Evolutionary conservation across 768 basidiomycete genomes (phyloP).

Genomic region (Termitomyces sp.): DNA sequence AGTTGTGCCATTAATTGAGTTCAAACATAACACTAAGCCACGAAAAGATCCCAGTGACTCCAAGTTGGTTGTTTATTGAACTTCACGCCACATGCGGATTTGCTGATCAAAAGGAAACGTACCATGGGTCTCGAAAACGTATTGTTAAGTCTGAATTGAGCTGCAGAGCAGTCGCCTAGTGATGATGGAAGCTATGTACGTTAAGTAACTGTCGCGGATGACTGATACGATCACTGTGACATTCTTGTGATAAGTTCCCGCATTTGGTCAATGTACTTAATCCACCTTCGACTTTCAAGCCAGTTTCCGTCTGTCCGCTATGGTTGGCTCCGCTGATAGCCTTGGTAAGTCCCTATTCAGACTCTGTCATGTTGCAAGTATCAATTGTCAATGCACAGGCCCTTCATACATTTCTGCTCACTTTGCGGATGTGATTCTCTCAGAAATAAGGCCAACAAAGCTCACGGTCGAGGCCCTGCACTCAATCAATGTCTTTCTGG

Average conservation of each 20-base stretch:
- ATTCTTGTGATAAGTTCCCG: neutral
- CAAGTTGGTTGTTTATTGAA: neutral
- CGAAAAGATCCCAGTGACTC: neutral
- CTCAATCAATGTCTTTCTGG: slow-evolving; percentile 74
- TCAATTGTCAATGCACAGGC: slow-evolving; percentile 25
- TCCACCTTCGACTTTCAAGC: neutral
- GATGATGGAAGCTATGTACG: neutral
- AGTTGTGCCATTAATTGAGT: too few species aligned
- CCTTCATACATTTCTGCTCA: slow-evolving; percentile 77
- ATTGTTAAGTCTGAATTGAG: neutral
- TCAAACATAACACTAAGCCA: neutral
- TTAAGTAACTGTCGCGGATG: neutral
- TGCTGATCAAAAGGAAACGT: neutral
- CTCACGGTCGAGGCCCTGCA: slow-evolving; percentile 74
- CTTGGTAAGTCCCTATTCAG: slow-evolving; percentile 28
- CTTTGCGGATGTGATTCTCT: slow-evolving; percentile 88
- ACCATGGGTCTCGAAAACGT: neutral
- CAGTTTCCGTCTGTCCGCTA: slow-evolving; percentile 15
- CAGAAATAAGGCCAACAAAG: slow-evolving; percentile 88
- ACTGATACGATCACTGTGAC: slow-evolving; percentile 2
- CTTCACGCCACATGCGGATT: neutral
- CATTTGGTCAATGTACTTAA: neutral
- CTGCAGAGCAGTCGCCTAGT: neutral
- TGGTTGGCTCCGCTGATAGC: slow-evolving; percentile 37
- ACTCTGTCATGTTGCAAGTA: neutral